A percentile compares a stretch with the other conserved stretches of the same genome.
phyloP scores from a whole-genome alignment of 768 basidiomycete genomes.

The Suillus luteus region DNA sequence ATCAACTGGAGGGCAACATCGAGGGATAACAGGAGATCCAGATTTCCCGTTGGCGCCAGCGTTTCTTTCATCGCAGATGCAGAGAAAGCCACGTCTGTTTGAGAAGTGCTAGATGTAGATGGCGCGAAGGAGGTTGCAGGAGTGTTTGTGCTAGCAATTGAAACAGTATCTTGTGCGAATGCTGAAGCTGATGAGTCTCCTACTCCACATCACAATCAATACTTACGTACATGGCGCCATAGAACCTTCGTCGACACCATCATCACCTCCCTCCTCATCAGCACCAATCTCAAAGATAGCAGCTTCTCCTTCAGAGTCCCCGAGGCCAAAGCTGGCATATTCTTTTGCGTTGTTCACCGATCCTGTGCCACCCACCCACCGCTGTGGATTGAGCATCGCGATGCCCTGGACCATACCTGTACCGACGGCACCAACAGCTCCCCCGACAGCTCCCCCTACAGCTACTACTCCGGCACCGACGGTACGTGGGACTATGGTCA shows the following conservation, averaged over 20 bases:
- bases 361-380: conserved; percentile 62
- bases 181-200: conserved; percentile 18
- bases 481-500: conserved; percentile 92
- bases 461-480: conserved; percentile 69
- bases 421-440: conserved; percentile 66
- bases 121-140: conserved; percentile 5
- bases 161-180: conserved; percentile 3
- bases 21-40: conserved; percentile 90
- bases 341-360: conserved; percentile 16
- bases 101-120: background rate
- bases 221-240: background rate
- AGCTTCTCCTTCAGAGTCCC: conserved; percentile 27
- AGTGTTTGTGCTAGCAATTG: conserved; percentile 3
- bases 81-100: background rate
- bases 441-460: conserved; percentile 57
- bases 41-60: conserved; percentile 36
- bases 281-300: conserved; percentile 53
- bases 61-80: background rate
- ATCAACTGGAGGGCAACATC: conserved; percentile 91
- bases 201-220: conserved; percentile 13
- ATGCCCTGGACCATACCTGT: conserved; percentile 82
- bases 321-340: conserved; percentile 25
- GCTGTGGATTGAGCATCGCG: conserved; percentile 86
- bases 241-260: conserved; percentile 19
- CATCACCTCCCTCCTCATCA: conserved; percentile 34